Conservation (phyloP, 495 filamentous ascomycete species). For the Podospora appendiculata region DNA sequence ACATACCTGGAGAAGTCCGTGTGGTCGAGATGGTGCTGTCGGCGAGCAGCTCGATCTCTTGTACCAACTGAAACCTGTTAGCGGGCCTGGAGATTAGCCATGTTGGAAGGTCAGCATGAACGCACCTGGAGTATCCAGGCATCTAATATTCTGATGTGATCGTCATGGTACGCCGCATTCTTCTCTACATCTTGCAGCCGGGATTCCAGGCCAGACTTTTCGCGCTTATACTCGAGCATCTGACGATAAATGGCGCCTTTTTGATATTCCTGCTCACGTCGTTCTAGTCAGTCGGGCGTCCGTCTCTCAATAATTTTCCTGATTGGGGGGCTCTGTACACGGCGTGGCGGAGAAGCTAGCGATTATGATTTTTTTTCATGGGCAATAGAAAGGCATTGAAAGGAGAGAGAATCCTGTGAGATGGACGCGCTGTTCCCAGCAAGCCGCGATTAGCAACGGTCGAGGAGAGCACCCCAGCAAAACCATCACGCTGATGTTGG, state of each 20-base stretch:
- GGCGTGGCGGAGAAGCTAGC: conserved; percentile 17
- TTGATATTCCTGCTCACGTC: conserved; percentile 65
- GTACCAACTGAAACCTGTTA: conserved; percentile 57
- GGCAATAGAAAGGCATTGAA: conserved; percentile 13
- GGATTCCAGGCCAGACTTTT: conserved; percentile 68
- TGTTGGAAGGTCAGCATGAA: conserved; percentile 8
- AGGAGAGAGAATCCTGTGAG: conserved; percentile 18
- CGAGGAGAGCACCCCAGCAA: conserved; percentile 23
- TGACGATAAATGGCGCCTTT: conserved; percentile 97
- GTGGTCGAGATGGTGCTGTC: conserved; percentile 39
- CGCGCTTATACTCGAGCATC: conserved; percentile 94
- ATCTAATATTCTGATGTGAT: conserved; percentile 84
- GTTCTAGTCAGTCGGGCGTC: conserved; percentile 23
- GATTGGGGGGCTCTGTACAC: conserved; percentile 17
- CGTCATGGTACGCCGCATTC: conserved; percentile 70
- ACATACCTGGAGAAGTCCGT: conserved; percentile 45
- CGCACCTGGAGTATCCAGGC: conserved; percentile 84
- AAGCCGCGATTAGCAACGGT: conserved; percentile 42
- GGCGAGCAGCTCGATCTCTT: conserved; percentile 71
- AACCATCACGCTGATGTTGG: conserved; percentile 18
- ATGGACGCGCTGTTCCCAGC: conserved; percentile 34
- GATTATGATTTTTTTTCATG: conserved; percentile 7
- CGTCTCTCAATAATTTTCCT: conserved; percentile 14
- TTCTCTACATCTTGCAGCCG: conserved; percentile 71
- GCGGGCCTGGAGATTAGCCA: conserved; percentile 10